These are phyloP conservation scores for Plasmodium adleri DNA, from an alignment of 169 alveolate species.

Conservation along the genomic window DNA sequence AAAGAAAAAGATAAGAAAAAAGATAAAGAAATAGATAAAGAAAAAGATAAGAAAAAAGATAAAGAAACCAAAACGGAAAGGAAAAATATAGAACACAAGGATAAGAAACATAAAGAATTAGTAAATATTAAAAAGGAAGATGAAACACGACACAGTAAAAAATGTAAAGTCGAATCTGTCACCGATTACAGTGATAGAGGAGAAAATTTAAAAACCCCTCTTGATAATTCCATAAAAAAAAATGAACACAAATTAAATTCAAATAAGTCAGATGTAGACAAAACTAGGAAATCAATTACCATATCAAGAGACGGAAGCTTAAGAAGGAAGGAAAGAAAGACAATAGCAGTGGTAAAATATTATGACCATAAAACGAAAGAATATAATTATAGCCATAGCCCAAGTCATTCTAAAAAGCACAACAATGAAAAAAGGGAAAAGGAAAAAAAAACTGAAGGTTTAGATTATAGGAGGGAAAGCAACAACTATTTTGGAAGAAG, in stretches of 20 bases:
- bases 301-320: not conserved
- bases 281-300: not conserved
- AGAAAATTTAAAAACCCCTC: not conserved
- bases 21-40: not conserved
- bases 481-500: conserved; percentile 1
- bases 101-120: not conserved
- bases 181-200: not conserved
- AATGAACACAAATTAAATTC: not conserved
- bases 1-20: not conserved
- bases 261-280: not conserved
- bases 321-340: conserved; percentile 10
- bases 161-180: not conserved
- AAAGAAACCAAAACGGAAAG: not conserved
- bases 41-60: not conserved
- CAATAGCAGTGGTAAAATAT: conserved; percentile 6
- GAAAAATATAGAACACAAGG: not conserved
- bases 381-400: not conserved
- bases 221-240: not conserved
- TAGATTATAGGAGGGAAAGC: not conserved
- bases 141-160: not conserved
- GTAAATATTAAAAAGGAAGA: not conserved
- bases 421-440: conserved; percentile 20
- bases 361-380: conserved; percentile 20
- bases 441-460: not conserved
- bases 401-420: not conserved